These are phyloP conservation scores for Diplodia mutila DNA, from an alignment of 2,329 filamentous ascomycete genomes.

Conservation along the genomic window DNA sequence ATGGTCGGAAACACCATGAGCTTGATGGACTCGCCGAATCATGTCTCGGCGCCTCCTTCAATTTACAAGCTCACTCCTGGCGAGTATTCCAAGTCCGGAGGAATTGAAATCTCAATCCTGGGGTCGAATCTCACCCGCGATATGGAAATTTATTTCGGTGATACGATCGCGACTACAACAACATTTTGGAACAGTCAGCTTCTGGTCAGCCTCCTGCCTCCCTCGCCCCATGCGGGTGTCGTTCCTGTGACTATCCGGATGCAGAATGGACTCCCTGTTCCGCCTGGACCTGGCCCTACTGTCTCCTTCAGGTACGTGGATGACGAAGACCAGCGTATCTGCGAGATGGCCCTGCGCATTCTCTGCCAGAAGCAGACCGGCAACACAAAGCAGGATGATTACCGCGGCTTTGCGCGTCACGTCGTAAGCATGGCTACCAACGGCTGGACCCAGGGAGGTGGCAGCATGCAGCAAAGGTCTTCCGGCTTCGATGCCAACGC, in stretches of 20 bases:
- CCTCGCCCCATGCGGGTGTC: conserved; percentile 66
- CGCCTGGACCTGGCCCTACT: conserved; percentile 42
- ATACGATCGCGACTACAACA: conserved; percentile 68
- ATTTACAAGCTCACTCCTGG: conserved; percentile 84
- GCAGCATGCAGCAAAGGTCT: conserved; percentile 28
- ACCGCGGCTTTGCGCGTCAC: conserved; percentile 28
- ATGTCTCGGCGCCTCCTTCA: conserved; percentile 32
- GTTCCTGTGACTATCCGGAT: conserved; percentile 73
- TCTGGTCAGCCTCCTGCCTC: conserved; percentile 78
- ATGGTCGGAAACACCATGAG: conserved; percentile 7
- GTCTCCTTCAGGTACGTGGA: conserved; percentile 70
- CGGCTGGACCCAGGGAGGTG: conserved; percentile 1
- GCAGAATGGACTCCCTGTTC: conserved; percentile 47
- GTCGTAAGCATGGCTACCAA: conserved; percentile 3
- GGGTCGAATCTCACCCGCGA: conserved; percentile 79
- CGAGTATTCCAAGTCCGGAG: conserved; percentile 80
- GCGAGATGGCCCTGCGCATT: conserved; percentile 62
- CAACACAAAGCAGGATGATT: conserved; percentile 31
- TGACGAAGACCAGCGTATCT: conserved; percentile 69
- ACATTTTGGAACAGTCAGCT: conserved; percentile 80
- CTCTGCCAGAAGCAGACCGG: conserved; percentile 41
- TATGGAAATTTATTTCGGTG: conserved; percentile 84
- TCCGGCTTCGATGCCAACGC: not conserved
- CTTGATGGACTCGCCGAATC: conserved; percentile 11
- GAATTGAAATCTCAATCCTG: conserved; percentile 83